A percentile compares a stretch with the other conserved stretches of the same genome.
Conservation (phyloP, 2,329 filamentous ascomycete genomes). For the Pseudocercospora fijiensis region DNA sequence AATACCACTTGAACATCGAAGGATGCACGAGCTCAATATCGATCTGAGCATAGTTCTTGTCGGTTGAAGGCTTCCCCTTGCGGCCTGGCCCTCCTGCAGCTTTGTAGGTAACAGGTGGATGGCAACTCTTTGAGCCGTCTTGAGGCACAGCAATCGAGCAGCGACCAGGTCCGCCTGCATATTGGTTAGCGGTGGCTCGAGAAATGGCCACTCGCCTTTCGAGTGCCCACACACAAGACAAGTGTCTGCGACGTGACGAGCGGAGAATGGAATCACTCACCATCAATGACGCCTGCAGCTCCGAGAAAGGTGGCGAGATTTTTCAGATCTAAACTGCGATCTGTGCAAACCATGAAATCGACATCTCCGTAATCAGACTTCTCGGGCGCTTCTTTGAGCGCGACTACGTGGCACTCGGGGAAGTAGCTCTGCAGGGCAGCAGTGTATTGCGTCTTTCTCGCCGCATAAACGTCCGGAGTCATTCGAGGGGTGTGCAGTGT, state of each 20-base stretch:
- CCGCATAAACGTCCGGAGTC: constrained; percentile 56
- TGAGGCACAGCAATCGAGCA: constrained; percentile 29
- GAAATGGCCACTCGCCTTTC: too few species aligned
- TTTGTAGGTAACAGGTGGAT: constrained; percentile 22
- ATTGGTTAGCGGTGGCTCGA: too few species aligned
- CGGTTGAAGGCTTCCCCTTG: constrained; percentile 9
- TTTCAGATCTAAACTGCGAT: constrained; percentile 26
- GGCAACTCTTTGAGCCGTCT: constrained; percentile 17
- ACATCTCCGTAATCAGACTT: constrained; percentile 71
- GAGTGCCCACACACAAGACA: too few species aligned
- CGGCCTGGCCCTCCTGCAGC: not conserved
- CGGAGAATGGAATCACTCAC: not conserved
- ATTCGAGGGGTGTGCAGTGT: constrained; percentile 65
- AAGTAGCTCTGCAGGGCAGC: constrained; percentile 48
- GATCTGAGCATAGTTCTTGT: constrained; percentile 58
- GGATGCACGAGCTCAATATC: constrained; percentile 61
- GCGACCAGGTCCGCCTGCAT: constrained; percentile 12
- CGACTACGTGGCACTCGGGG: constrained; percentile 54
- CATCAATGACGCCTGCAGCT: constrained; percentile 41
- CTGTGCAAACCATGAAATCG: constrained; percentile 61
- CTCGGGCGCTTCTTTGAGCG: constrained; percentile 66
- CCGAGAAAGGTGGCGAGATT: constrained; percentile 46
- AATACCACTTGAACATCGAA: constrained; percentile 57
- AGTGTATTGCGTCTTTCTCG: constrained; percentile 51
- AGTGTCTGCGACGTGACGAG: not conserved